Evolutionary conservation across 2,329 filamentous ascomycete genomes (phyloP).

Genomic region (Penicillium rolfsii): DNA sequence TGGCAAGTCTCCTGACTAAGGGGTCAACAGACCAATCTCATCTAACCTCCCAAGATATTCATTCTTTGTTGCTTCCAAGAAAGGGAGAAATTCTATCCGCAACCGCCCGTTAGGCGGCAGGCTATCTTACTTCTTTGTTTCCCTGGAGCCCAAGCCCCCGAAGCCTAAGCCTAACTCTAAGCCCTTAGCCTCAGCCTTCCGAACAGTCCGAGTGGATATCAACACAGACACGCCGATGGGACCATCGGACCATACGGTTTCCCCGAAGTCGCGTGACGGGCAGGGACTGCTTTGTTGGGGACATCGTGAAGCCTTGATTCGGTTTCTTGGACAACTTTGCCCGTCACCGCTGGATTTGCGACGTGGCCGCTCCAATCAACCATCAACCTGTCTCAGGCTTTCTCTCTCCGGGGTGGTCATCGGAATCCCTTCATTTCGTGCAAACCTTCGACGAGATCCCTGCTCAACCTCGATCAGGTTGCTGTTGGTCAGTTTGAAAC

Average conservation of each 20-base stretch:
- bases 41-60: not conserved
- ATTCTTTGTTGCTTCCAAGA: slow-evolving; percentile 3
- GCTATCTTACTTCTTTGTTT: slow-evolving; percentile 13
- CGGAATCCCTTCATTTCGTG: not conserved
- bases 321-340: not conserved
- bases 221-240: slow-evolving; percentile 33
- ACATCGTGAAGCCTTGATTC: slow-evolving; percentile 4
- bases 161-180: slow-evolving; percentile 1
- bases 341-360: slow-evolving; percentile 28
- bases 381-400: slow-evolving; percentile 14
- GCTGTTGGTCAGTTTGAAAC: not conserved
- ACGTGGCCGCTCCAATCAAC: not conserved
- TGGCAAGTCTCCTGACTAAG: not conserved
- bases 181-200: slow-evolving; percentile 24
- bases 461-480: not conserved
- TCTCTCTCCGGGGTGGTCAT: slow-evolving; percentile 15
- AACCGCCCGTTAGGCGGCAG: slow-evolving; percentile 25
- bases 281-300: slow-evolving; percentile 18
- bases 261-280: slow-evolving; percentile 25
- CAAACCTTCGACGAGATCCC: slow-evolving; percentile 2
- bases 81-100: slow-evolving; percentile 10
- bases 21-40: not conserved
- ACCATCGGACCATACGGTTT: not conserved
- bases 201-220: slow-evolving; percentile 40
- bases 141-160: not conserved